Base-by-base conservation (phyloP, 495 filamentous ascomycete species). In the Cenococcum geophilum region DNA sequence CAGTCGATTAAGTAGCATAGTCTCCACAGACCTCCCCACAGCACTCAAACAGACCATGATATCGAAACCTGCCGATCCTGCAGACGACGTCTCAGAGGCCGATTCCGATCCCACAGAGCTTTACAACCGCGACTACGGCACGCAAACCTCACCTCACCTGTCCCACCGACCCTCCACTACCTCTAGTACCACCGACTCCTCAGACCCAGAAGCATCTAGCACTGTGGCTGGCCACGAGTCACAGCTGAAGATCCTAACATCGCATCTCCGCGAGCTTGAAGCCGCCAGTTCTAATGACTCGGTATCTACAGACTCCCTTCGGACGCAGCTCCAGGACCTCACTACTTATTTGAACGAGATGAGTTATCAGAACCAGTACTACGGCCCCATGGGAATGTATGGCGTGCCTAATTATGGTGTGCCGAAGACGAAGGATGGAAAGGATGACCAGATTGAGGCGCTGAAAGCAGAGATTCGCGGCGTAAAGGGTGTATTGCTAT, bases 401-500 rank as follows among this genome's bases (percentile, higher is more conserved):
- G 62, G 50, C 57, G 63, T 34, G 18, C 62, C 20, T 16, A 52
- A 60, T 55, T 57, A 57, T 37, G 60, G 62, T 9, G 68, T 70
- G 34, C 57, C 71, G 60, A 71, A 77, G 56, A 76, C 74, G 51
- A 77, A 71, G 34, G 68, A 69, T 55, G 63, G 72, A 32, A 77
- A 82, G 75, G 76, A 91, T 40, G 92, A 96, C 71, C 87, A 86
- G 63, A 86, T 95, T 60, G 80, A 82, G 27, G 82, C 78, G 69
- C 82, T 95, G 16, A 92, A 87, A 74, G 81, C 85, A 22, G 89
- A 95, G 70, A 96, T 98, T 61, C 78, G 91, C 54, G 82, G 89
- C 63, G 84, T 97, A n/a, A 98, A 98, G 78, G 92, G 93, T 18
- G 86, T 92, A 50, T 76, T 98, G 72, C 68, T 98, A 70, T 92